phyloP scores from a whole-genome alignment of 2,329 filamentous ascomycete genomes.

The Fusarium sp. region DNA sequence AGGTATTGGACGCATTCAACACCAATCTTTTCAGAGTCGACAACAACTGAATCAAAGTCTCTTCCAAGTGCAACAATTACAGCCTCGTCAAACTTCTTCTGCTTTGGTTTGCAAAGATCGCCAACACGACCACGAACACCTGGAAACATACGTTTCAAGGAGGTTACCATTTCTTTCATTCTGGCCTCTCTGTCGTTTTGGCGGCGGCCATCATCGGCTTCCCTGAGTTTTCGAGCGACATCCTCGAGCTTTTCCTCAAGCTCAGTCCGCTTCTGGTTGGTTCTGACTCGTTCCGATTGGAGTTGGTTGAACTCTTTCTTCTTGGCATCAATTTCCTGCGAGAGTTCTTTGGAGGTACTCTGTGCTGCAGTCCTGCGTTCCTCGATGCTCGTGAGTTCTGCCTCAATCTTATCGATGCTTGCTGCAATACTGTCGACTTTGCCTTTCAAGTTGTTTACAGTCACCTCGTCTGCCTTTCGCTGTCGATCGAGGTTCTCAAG shows the following conservation, averaged over 20 bases:
- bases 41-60: conserved; percentile 93
- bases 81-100: conserved; percentile 95
- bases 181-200: conserved; percentile 85
- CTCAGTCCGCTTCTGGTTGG: conserved; percentile 85
- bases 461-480: conserved; percentile 90
- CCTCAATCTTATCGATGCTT: conserved; percentile 77
- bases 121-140: conserved; percentile 91
- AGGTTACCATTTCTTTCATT: conserved; percentile 84
- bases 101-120: conserved; percentile 93
- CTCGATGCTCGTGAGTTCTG: conserved; percentile 75
- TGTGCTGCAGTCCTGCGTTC: conserved; percentile 75
- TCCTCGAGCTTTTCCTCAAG: conserved; percentile 92
- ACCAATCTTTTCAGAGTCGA: conserved; percentile 94
- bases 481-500: conserved; percentile 89
- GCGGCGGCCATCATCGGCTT: conserved; percentile 85
- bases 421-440: conserved; percentile 85
- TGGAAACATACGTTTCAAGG: conserved; percentile 89
- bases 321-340: conserved; percentile 83
- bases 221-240: conserved; percentile 80
- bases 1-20: conserved; percentile 95
- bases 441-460: conserved; percentile 86
- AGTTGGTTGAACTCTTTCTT: conserved; percentile 91
- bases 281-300: conserved; percentile 83
- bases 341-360: conserved; percentile 72
- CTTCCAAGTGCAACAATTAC: conserved; percentile 91